Evolutionary conservation across 2,329 filamentous ascomycete species (phyloP), one percentile per base, ranked within the genome.

Genomic region (Orbilia brochopaga): DNA sequence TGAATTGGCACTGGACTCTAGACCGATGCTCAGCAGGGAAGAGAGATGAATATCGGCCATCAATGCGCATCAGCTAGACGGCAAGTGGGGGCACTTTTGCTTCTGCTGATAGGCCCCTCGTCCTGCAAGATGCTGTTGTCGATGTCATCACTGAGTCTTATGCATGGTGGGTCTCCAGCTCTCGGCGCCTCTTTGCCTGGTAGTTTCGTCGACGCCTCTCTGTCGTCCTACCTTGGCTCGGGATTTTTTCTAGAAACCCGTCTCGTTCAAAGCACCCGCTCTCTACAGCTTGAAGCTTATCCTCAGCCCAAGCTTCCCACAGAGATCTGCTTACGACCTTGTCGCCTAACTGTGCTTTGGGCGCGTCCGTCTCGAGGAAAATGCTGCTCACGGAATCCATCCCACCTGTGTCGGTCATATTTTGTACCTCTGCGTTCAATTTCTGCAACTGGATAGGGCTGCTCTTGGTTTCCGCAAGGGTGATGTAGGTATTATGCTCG

Each of bases 191-290:
- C 66, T 64, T 70, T 19, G 24, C 46, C 51, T 64, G 61, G 21
- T 54, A 63, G 15, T 56, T 58, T 60, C 55, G 59, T 59, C 66
- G 59, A 42, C 66, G 59, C 21, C 24, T 70, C 32, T 70, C 59
- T 2, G 63, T 64, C 19, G 66, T 70, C 32, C 66, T 54, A 24
- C 66, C 60, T 50, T 52, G 59, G 15, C 30, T 50, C 24, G 54
- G 66, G 58, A 70, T 64, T 17, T 70, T 59, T 60, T 64, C 66
- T 21, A 70, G 50, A 57, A 59, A 70, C 21, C 66, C 59, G 30
- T 70, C 59, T 19, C 66, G 66, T 51, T 50, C 32, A 52, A 70
- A 70, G 37, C 59, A 63, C 11, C 66, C 66, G 19, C 54, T 50
- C 55, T 70, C 66, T 54, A 54, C 55, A 48, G 56, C 54, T 48